Evolutionary conservation across 305 asterid species (phyloP), one percentile per base, ranked within the genome.

Genomic region (Coffea humblotiana): DNA sequence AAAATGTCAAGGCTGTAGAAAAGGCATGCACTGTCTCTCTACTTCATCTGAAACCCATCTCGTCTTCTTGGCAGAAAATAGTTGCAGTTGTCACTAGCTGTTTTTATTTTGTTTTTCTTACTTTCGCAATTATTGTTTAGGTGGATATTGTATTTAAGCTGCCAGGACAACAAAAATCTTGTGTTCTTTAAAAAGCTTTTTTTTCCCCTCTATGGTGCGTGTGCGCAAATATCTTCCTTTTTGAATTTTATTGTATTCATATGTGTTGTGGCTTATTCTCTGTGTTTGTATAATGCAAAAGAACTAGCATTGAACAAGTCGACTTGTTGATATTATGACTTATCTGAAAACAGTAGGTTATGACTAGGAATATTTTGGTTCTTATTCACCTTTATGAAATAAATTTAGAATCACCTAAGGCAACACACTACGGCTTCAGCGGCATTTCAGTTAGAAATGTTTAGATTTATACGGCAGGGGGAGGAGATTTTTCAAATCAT

Each of bases 1-100:
- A 96, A 88, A 96, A 96, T 87, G 98, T 96, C 80, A 96, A 96
- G 91, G 84, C 91, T 66, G 97, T 96, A 74, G 98, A 94, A 84
- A 96, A 96, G 98, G 99, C 92, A 48, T 71, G 32, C 40, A 4
- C 25, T 51, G 11, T 63, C 72, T 81, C 61, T 81, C 79, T 64
- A 27, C 67, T 29, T 45, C 43, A 65, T 14, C 27, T 35, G 45
- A 58, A 67, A 43, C 5, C 25, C 32, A 40, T 10, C 74, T 74
- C 3, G 29, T 16, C 56, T 15, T 25, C 69, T 72, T 76, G 47
- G 73, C 49, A 54, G 32, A 47, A 43, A 58, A 65, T 37, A 32
- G 16, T 74, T 71, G 49, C 72, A 6, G 21, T 64, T 75, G 15
- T 32, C 19, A 49, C 40, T 37, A 71, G 52, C 32, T 12, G 63